These are phyloP conservation scores for Pulveroboletus sp. DNA, from an alignment of 768 basidiomycete genomes.

Conservation along the genomic window DNA sequence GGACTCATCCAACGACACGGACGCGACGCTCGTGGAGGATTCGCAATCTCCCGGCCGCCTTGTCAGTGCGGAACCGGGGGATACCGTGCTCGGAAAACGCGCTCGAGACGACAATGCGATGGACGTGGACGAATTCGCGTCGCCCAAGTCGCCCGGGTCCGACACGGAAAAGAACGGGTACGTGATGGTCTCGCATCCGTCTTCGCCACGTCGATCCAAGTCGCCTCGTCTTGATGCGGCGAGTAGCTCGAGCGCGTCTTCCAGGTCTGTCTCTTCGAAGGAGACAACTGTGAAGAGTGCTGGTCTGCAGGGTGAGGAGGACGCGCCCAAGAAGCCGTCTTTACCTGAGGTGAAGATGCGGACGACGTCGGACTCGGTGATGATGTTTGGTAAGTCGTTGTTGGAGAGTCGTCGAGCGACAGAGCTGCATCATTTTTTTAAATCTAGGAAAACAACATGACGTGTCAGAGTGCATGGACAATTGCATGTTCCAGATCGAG, in stretches of 20 bases:
- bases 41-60: constrained; percentile 34
- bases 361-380: constrained; percentile 63
- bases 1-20: constrained; percentile 81
- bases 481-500: constrained; percentile 98
- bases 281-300: constrained; percentile 32
- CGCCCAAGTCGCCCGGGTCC: constrained; percentile 28
- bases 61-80: constrained; percentile 32
- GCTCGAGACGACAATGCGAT: constrained; percentile 45
- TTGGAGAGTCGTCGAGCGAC: not conserved
- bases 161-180: constrained; percentile 42
- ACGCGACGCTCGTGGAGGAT: constrained; percentile 86
- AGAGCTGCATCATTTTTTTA: constrained; percentile 1
- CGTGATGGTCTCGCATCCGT: constrained; percentile 37
- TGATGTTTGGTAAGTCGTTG: constrained; percentile 78
- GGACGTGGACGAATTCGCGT: constrained; percentile 50
- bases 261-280: constrained; percentile 19
- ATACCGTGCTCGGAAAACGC: constrained; percentile 69
- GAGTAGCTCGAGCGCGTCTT: constrained; percentile 30
- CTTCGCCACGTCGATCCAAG: constrained; percentile 35
- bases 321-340: constrained; percentile 45
- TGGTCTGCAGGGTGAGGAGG: constrained; percentile 18
- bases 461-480: constrained; percentile 98
- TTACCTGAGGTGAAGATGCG: constrained; percentile 52
- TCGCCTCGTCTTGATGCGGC: constrained; percentile 30
- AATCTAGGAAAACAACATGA: constrained; percentile 92